phyloP scores from a whole-genome alignment of 495 filamentous ascomycete species.

The Pyrenula aspistea region DNA sequence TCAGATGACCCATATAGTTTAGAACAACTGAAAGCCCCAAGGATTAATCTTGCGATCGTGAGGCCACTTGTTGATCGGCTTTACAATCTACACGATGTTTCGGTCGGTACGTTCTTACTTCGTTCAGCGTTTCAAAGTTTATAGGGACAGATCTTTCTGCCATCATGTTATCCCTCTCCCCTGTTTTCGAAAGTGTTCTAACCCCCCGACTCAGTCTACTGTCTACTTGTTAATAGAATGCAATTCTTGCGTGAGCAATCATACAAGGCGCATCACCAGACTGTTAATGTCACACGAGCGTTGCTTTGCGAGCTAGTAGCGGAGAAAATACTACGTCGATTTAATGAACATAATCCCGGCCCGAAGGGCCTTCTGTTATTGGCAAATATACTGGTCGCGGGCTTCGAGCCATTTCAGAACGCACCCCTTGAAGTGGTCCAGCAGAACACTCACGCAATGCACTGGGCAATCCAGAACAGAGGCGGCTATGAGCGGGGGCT shows the following conservation, averaged over 20 bases:
- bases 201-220: slow-evolving; percentile 37
- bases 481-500: slow-evolving; percentile 45
- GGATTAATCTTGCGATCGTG: slow-evolving; percentile 59
- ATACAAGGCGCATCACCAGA: slow-evolving; percentile 54
- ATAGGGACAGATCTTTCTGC: no score
- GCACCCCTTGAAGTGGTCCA: slow-evolving; percentile 44
- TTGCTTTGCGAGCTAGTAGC: slow-evolving; percentile 59
- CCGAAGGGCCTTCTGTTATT: slow-evolving; percentile 49
- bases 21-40: slow-evolving; percentile 54
- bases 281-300: slow-evolving; percentile 54
- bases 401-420: slow-evolving; percentile 61
- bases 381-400: slow-evolving; percentile 57
- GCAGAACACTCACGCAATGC: slow-evolving; percentile 29
- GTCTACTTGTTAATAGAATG: slow-evolving; percentile 57
- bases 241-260: slow-evolving; percentile 57
- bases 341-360: slow-evolving; percentile 54
- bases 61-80: slow-evolving; percentile 58
- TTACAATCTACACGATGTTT: slow-evolving; percentile 57
- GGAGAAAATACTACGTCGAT: slow-evolving; percentile 50
- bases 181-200: background rate
- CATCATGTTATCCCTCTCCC: no score
- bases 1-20: slow-evolving; percentile 51
- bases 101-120: slow-evolving; percentile 38
- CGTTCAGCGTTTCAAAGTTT: no score
- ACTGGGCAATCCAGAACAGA: slow-evolving; percentile 32